Base-by-base conservation (phyloP, 2,329 filamentous ascomycete species). In the Xylaria sp. region DNA sequence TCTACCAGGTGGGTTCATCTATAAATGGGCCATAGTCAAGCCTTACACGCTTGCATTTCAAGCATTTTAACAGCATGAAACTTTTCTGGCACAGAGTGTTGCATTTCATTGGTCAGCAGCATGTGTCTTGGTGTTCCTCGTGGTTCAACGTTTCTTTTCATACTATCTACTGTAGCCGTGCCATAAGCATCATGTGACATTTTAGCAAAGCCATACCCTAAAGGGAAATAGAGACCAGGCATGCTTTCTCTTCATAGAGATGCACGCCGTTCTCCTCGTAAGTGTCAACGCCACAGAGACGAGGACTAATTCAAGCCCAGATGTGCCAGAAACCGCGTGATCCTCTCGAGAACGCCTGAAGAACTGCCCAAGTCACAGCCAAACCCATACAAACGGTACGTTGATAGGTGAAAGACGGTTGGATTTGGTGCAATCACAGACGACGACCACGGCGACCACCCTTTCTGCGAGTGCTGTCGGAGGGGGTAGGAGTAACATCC, bases 391-490 rank as follows among this genome's bases (percentile, higher is more conserved):
- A 69, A 74, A 72, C 65, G 75, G 69, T 75, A 80, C 64, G 68
- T 72, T 74, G 75, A 76, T 80, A 73, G 65, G 69, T 69, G 65
- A 64, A 58, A 64, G 31, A 63, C n/a, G 57, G 12, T 31, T 65
- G 28, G 41, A 72, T 72, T 63, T 69, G 79, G 83, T 74, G 82
- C 80, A 84, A 86, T 93, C 89, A 99, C 86, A 99, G 93, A 97
- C 96, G 95, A 88, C 96, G 96, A 98, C 96, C 96, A 93, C 96
- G 95, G 87, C 96, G 94, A 98, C 96, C 96, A 89, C 96, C 96
- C 94, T 99, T 99, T 89, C 95, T 94, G 88, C 96, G 93, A 82
- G 96, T 99, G 85, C 94, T 97, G 87, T 99, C 96, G 85, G 96
- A 99, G 80, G 97, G 96, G 73, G 96, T 99, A 80, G 96, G 96